Evolutionary conservation across 768 basidiomycete genomes (phyloP).

Genomic region (Mycena indigotica): DNA sequence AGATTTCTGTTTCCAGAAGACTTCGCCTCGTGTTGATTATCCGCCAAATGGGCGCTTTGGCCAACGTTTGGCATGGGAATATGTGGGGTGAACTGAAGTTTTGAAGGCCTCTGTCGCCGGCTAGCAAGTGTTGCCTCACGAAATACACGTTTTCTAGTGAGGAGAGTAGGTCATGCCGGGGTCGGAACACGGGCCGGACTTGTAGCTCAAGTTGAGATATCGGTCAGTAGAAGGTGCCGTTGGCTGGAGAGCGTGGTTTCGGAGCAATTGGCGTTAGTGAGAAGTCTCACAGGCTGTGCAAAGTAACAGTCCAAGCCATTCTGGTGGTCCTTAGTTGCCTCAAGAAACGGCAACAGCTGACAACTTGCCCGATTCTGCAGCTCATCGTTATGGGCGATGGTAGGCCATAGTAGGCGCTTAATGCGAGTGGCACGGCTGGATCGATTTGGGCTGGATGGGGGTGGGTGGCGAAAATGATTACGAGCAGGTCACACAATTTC

Average conservation of each 20-base stretch:
- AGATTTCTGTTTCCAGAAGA: neutral
- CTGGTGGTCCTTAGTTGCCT: neutral
- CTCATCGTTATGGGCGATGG: neutral
- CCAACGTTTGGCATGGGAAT: neutral
- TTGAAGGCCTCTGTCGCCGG: neutral
- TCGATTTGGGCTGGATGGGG: neutral
- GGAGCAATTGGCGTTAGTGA: conserved; percentile 2
- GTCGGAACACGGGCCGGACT: neutral
- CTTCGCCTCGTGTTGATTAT: neutral
- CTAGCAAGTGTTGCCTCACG: neutral
- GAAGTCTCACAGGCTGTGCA: neutral
- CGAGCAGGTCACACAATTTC: neutral
- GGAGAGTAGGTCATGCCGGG: neutral
- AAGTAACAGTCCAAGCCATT: neutral
- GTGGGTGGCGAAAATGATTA: neutral
- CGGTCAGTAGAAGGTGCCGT: neutral
- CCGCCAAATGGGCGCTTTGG: neutral
- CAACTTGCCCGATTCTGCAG: neutral
- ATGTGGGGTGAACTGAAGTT: neutral
- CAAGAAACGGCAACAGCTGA: neutral
- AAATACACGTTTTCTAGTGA: neutral
- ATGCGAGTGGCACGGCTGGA: neutral
- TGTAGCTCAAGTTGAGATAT: neutral
- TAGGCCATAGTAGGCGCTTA: neutral
- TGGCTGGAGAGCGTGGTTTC: neutral